Percentiles rank a stretch among this genome's conserved stretches.
phyloP scores from a whole-genome alignment of 805 yeast genomes.

The Barnettozyma sucrosica region DNA sequence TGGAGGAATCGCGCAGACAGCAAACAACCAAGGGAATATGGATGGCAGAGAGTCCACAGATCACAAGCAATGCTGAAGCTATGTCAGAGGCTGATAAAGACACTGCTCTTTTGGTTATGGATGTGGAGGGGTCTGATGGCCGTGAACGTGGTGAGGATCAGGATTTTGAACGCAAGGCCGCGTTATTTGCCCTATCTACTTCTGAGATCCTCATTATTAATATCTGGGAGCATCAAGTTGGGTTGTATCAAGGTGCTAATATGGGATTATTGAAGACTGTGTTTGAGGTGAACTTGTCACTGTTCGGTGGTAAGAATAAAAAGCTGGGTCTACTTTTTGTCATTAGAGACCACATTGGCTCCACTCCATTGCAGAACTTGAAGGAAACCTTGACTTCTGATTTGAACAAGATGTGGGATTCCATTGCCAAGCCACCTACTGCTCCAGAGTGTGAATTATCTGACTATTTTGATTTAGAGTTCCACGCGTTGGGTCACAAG shows the following conservation, averaged over 20 bases:
- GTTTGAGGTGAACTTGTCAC: conserved; percentile 85
- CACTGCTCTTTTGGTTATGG: conserved; percentile 67
- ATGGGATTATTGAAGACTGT: conserved; percentile 94
- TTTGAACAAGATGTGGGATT: conserved; percentile 71
- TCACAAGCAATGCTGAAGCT: conserved; percentile 23
- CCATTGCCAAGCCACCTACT: conserved; percentile 66
- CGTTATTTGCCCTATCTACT: conserved; percentile 88
- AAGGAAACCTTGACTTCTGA: conserved; percentile 66
- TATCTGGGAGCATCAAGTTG: conserved; percentile 96
- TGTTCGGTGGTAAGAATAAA: conserved; percentile 63
- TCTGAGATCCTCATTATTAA: conserved; percentile 87
- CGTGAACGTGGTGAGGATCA: conserved; percentile 97
- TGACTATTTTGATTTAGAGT: conserved; percentile 82
- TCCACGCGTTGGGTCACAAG: conserved; percentile 81
- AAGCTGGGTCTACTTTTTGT: conserved; percentile 77
- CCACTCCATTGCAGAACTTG: conserved; percentile 72
- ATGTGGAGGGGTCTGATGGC: conserved; percentile 99
- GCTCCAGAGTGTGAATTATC: conserved; percentile 47
- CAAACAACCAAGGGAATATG: conserved; percentile 89
- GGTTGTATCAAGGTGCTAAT: conserved; percentile 95
- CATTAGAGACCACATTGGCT: conserved; percentile 86
- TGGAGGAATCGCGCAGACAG: conserved; percentile 81
- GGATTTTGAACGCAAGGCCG: conserved; percentile 95
- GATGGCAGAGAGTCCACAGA: conserved; percentile 53
- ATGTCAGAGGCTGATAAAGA: conserved; percentile 11